A percentile compares a stretch with the other conserved stretches of the same genome.
phyloP scores from a whole-genome alignment of 108 stramenopile species.

The Skeletonema marinoi region DNA sequence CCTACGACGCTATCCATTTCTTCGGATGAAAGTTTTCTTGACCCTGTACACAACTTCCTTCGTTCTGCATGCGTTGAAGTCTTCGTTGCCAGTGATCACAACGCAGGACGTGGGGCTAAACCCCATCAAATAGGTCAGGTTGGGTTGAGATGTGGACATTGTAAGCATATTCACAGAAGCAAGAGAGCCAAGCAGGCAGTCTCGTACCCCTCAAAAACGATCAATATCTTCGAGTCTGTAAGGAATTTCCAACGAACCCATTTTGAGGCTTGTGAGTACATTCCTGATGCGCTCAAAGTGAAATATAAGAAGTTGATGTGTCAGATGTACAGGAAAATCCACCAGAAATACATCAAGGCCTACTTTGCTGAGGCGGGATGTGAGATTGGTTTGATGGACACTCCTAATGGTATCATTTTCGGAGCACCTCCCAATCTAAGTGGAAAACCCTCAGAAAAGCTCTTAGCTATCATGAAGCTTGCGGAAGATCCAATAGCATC shows the following conservation, averaged over 20 bases:
- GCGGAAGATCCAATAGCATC: background rate
- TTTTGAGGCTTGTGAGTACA: background rate
- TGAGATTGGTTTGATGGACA: conserved; percentile 14
- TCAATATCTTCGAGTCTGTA: background rate
- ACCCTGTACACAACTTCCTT: conserved; percentile 21
- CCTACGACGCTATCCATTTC: background rate
- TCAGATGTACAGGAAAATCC: background rate
- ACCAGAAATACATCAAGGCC: conserved; percentile 3
- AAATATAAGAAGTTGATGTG: background rate
- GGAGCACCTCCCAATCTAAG: conserved; percentile 8
- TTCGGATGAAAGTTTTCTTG: conserved; percentile 7
- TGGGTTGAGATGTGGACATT: background rate
- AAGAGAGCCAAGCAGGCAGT: background rate
- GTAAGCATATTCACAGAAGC: background rate
- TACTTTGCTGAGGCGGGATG: conserved; percentile 17
- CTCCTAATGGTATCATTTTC: conserved; percentile 17
- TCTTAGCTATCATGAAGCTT: background rate
- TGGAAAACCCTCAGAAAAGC: conserved; percentile 9
- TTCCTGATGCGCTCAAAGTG: background rate
- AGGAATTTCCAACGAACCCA: background rate
- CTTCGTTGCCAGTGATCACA: background rate
- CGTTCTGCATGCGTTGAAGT: conserved; percentile 12
- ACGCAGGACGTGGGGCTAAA: background rate
- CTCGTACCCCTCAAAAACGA: background rate
- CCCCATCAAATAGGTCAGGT: background rate